Percentiles rank a stretch among this genome's conserved stretches.
phyloP scores from a whole-genome alignment of 2,329 filamentous ascomycete genomes.

The Xylariaceae sp. region DNA sequence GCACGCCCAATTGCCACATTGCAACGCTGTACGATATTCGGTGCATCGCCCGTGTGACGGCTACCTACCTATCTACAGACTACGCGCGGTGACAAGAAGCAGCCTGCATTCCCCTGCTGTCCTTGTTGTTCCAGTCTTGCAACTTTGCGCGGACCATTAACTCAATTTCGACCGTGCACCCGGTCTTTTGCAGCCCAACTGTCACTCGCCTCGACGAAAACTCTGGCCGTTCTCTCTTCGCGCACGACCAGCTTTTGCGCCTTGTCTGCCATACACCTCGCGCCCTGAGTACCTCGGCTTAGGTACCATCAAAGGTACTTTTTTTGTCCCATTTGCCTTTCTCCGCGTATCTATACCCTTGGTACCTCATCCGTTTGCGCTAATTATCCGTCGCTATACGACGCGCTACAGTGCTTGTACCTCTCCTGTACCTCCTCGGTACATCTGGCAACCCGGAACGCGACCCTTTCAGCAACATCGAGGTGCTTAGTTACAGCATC shows the following conservation, averaged over 20 bases:
- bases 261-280: not conserved
- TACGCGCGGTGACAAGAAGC: constrained; percentile 5
- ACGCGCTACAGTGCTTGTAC: not conserved
- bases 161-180: constrained; percentile 11
- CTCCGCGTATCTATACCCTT: not conserved
- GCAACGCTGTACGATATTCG: constrained; percentile 2
- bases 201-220: constrained; percentile 1
- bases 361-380: not conserved
- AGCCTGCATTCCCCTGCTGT: constrained; percentile 4
- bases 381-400: not conserved
- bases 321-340: not conserved
- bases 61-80: no score
- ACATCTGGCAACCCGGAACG: not conserved
- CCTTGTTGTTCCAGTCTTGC: constrained; percentile 1
- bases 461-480: not conserved
- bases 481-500: not conserved
- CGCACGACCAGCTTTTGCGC: constrained; percentile 7
- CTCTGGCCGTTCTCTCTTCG: constrained; percentile 1
- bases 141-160: not conserved
- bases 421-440: not conserved
- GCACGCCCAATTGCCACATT: not conserved
- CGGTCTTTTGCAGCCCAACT: not conserved
- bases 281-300: not conserved
- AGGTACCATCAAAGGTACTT: not conserved
- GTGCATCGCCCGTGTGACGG: not conserved